Base-by-base conservation (phyloP, 2,329 filamentous ascomycete genomes). In the Thermoascus crustaceus region DNA sequence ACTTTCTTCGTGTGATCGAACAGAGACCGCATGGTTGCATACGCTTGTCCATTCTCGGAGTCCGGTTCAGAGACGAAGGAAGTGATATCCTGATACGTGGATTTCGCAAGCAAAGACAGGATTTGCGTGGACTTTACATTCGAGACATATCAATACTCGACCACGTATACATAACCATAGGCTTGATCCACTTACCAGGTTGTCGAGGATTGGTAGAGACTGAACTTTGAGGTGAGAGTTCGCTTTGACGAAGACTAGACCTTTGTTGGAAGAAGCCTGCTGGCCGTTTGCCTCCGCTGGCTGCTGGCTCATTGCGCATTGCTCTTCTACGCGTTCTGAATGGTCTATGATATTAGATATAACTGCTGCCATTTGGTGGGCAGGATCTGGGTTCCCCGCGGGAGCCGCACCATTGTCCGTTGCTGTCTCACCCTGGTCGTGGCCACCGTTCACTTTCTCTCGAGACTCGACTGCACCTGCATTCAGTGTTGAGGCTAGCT, bases 1-100 rank as follows among this genome's bases (percentile, higher is more conserved):
- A 79, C 68, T 41, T 75, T 71, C 43, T 78, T 77, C 0, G 74
- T 77, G 42, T 78, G 73, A 40, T 78, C 73, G 44, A 80, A 80
- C 5, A 79, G 61, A 4, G 71, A 73, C 46, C 76, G 75, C 51
- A 80, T 63, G 1, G 72, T 75, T 3, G 68, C 65, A 54, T 79
- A 80, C n/a, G 75, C 73, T 52, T 79, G 73, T 6, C 73, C 74
- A 42, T 69, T 66, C 38, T 73, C 68, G 2, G 71, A 72, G 11
- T 72, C 67, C 10, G 68, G 70, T 25, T 72, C 65, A 2, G 69
- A 71, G 20, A 77, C 70, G 40, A 78, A 71, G 19, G 68, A 66
- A 31, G 76, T 66, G 22, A 76, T 72, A 34, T 78, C 72, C 35
- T 68, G 61, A 37, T 72, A 76, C 27, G 66, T 68, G 6, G 71